Base-by-base conservation (phyloP, 768 basidiomycete genomes). In the Lactifluus rugatus region DNA sequence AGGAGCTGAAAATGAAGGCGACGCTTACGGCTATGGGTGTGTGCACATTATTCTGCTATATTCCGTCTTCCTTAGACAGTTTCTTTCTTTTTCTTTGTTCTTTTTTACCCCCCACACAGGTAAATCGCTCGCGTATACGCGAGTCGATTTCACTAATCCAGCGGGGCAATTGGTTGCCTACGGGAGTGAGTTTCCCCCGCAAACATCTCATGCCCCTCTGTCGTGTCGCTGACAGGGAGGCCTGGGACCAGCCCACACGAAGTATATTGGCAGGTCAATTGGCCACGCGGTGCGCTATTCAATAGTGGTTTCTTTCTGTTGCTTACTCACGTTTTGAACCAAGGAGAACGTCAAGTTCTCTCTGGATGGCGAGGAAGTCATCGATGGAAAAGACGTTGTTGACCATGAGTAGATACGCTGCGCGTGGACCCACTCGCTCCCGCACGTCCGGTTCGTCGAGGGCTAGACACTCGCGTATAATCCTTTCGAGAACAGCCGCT, bases 281-380 rank as follows among this genome's bases (percentile, higher is more conserved):
- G 73, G 72, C 9, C 74, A 76, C 50, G 64, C 72, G 60, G 78
- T 80, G 57, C 54, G 70, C 56, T 10, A 31, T 34, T 16, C 47
- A 26, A 26, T 21, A n/a, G 46, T 5, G 16, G 8, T 76, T 73
- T 16, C 62, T 64, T n/a, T 73, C 78, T 63, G 66, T 26, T 76
- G 76, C 53, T 26, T 4, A 68, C 75, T 72, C 5, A 48, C 50
- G 8, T 36, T 17, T 41, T 28, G 28, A 31, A 34, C 28, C 36
- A 63, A 90, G 85, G 78, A 84, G 50, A 87, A 87, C 64, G 81
- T 91, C 48, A 85, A 81, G 65, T 84, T 92, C 58, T 88, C 88
- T 0, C 79, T 81, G 58, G 89, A 92, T 64, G 89, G 89, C 36
- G 85, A 88, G 69, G 75, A 64, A 11, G 77, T 90, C 1, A 62